Evolutionary conservation across 2,329 filamentous ascomycete genomes (phyloP), one percentile per base, ranked within the genome.

Genomic region (Amauroascus niger): DNA sequence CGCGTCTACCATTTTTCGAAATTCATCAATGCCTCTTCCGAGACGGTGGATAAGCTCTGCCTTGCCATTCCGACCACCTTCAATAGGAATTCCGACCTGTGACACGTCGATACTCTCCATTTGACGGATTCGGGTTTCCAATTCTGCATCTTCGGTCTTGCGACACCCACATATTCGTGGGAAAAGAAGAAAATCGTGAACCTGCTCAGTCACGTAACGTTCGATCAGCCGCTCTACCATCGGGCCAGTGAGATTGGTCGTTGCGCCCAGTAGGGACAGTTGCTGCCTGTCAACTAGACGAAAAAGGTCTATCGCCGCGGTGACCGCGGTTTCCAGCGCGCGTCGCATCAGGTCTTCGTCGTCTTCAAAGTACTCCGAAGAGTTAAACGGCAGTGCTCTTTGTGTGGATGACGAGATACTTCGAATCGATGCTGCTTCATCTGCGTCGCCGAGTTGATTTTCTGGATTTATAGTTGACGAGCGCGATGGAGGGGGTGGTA

Each of bases 231-330:
- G 83, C 71, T 98, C 94, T 1, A 98, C 90, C 7, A 94, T 74
- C 1, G 90, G 88, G 0, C 93, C 91, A 0, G 93, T 97, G 49
- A 98, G 73, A 65, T 96, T 89, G 1, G 94, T 98, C 1, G 89
- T 95, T 3, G 90, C 87, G 16, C 90, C 93, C 3, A 98, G 77
- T 33, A 95, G 77, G 2, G 91, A 96, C 26, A 98, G 75, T 63
- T 97, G 93, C 63, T 95, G 88, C 67, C 95, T 95, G 67, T 98
- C 93, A 5, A 98, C 91, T 56, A 84, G 83, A 63, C 97, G 91
- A 61, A 98, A 98, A 1, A 97, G 77, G 64, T 98, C 93, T 60
- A 98, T 97, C 0, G 90, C 93, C 8, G 87, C 81, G 8, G 88
- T 95, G 9, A 98, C 87, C 1, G 91, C 90, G 1, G 87, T 94